Evolutionary conservation across 495 filamentous ascomycete species (phyloP).

Genomic region (Podospora conica): DNA sequence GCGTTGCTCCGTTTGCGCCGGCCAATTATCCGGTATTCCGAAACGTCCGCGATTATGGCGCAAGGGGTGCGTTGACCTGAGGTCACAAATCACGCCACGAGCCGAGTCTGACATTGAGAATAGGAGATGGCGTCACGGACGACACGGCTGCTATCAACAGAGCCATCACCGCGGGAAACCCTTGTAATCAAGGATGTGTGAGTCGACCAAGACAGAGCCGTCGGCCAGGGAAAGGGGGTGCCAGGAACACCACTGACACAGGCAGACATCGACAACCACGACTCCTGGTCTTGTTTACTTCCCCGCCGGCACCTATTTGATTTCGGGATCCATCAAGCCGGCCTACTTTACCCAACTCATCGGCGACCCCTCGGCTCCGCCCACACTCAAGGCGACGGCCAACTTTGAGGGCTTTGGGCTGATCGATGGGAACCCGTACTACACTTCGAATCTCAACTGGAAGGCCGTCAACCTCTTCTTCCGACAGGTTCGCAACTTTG

Average conservation of each 20-base stretch:
- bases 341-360: constrained; percentile 64
- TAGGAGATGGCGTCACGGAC: constrained; percentile 54
- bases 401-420: constrained; percentile 58
- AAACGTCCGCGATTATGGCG: constrained; percentile 57
- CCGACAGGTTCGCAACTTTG: constrained; percentile 69
- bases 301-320: constrained; percentile 67
- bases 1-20: constrained; percentile 40
- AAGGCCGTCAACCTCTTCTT: constrained; percentile 69
- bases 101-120: neutral
- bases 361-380: constrained; percentile 28
- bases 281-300: constrained; percentile 77
- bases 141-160: constrained; percentile 81
- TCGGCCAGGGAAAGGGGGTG: neutral
- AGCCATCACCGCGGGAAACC: constrained; percentile 68
- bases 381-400: constrained; percentile 55
- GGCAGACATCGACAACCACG: constrained; percentile 56
- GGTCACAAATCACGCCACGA: neutral
- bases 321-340: constrained; percentile 58
- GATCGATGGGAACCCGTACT: constrained; percentile 67
- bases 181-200: constrained; percentile 67
- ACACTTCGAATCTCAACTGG: constrained; percentile 45
- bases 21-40: constrained; percentile 49
- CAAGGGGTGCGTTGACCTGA: constrained; percentile 40
- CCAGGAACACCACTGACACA: constrained; percentile 1
- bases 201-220: constrained; percentile 19